Base-by-base conservation (phyloP, 2,329 filamentous ascomycete genomes). In the Fusarium tricinctum region DNA sequence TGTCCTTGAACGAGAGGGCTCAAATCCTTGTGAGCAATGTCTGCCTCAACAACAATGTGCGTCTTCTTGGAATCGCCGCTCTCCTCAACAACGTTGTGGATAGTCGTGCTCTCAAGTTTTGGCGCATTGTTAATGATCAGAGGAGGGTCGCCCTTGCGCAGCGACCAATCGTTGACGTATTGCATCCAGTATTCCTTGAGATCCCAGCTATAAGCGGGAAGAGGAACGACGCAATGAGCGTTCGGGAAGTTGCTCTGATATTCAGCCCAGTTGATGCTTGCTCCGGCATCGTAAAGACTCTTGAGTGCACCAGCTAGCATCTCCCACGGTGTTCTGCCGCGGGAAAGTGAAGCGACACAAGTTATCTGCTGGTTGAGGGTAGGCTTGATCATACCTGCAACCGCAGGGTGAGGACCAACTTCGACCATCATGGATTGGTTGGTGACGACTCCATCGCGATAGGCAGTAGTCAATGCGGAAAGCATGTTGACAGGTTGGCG, bases 151-250 rank as follows among this genome's bases (percentile, higher is more conserved):
- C 84, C 77, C 82, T 94, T 93, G 67, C 85, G 88, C 17, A 93
- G 81, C 13, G 85, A 85, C 89, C 90, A 93, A 77, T 93, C 89
- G 62, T 92, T 90, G 57, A 84, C 79, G 69, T 88, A 89, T 70
- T 84, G 80, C 30, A 88, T 82, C 86, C 87, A 89, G 77, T 93
- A 93, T 68, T 87, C 89, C 82, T 93, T 93, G 71, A 88, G 82
- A 71, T 94, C 90, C 79, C 91, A 94, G 1, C 84, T 84, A 74
- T 94, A 94, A 5, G 86, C 85, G 0, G 92, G 92, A 2, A 94
- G 81, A 3, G 86, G 80, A 7, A 92, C 78, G 14, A 93, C 64
- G 7, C 38, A 49, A 2, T 72, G 67, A 0, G 67, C 56, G 2
- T 54, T 43, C 3, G 51, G 59, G 22, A 72, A 72, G n/a, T 63